Evolutionary conservation across 441 rosid genomes (phyloP).

Genomic region (Hura crepitans): DNA sequence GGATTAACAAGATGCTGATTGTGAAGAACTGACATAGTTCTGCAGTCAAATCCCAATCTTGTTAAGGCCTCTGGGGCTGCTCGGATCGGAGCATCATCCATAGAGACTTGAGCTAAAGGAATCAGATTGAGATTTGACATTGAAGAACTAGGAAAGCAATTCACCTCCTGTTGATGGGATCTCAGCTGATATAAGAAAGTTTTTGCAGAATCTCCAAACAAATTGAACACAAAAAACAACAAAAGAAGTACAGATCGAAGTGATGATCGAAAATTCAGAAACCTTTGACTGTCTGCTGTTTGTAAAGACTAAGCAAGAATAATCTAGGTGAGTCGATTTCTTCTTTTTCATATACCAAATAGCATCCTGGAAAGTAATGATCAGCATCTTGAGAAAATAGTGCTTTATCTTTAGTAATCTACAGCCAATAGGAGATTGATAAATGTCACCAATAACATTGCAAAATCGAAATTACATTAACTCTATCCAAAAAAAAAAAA

Average conservation of each 20-base stretch:
- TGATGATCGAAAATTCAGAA: not conserved
- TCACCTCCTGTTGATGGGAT: not conserved
- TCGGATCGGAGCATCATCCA: slow-evolving; percentile 16
- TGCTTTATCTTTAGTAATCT: not conserved
- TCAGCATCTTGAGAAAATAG: not conserved
- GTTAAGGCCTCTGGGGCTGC: slow-evolving; percentile 13
- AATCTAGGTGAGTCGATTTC: not conserved
- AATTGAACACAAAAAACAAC: not conserved
- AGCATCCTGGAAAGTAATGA: not conserved
- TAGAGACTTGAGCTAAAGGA: not conserved
- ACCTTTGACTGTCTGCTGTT: not conserved
- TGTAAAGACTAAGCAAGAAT: not conserved
- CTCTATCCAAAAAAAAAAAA: too few species aligned
- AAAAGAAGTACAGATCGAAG: not conserved
- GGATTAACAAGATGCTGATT: slow-evolving; percentile 16
- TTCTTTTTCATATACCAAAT: not conserved
- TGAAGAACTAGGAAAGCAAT: not conserved
- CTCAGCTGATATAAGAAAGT: not conserved
- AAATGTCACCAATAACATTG: not conserved
- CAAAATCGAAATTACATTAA: not conserved
- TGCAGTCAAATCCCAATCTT: slow-evolving; percentile 15
- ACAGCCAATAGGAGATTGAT: slow-evolving; percentile 7
- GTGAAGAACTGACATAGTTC: slow-evolving; percentile 2
- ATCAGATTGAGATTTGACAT: not conserved
- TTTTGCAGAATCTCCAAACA: not conserved